phyloP scores from a whole-genome alignment of 2,329 filamentous ascomycete genomes.

The Penicillium sp. region DNA sequence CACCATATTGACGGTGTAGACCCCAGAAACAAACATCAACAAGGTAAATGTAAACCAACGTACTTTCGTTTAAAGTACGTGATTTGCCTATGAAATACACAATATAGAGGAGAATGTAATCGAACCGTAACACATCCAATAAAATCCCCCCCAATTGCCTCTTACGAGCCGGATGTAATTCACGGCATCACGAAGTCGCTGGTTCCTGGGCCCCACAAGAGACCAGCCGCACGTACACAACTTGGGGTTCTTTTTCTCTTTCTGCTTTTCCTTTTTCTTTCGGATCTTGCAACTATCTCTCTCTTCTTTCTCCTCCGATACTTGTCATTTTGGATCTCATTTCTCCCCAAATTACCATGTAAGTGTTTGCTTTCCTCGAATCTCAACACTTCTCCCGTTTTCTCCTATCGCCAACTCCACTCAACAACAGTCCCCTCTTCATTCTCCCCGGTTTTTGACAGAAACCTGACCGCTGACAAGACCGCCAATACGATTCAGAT shows the following conservation, averaged over 20 bases:
- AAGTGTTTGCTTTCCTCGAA: background rate
- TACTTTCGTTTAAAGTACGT: no score
- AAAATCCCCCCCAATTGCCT: background rate
- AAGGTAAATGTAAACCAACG: no score
- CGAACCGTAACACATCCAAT: background rate
- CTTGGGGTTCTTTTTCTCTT: constrained; percentile 12
- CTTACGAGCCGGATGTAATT: constrained; percentile 7
- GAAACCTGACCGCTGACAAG: background rate
- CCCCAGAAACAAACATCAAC: no score
- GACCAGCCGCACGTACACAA: constrained; percentile 13
- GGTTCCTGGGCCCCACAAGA: constrained; percentile 15
- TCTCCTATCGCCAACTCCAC: constrained; percentile 8
- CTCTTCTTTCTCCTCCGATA: background rate
- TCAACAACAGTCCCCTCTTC: constrained; percentile 3
- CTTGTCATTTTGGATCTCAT: background rate
- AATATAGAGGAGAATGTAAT: background rate
- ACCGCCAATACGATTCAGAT: background rate
- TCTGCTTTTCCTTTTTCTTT: background rate
- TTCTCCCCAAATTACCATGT: background rate
- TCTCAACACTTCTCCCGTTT: constrained; percentile 4
- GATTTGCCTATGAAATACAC: no score
- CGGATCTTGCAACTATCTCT: background rate
- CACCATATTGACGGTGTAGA: background rate
- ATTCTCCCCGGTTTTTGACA: background rate
- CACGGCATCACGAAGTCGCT: constrained; percentile 13